Base-by-base conservation (phyloP, 192 early-diverging fungal genomes). In the Geranomyces variabilis region DNA sequence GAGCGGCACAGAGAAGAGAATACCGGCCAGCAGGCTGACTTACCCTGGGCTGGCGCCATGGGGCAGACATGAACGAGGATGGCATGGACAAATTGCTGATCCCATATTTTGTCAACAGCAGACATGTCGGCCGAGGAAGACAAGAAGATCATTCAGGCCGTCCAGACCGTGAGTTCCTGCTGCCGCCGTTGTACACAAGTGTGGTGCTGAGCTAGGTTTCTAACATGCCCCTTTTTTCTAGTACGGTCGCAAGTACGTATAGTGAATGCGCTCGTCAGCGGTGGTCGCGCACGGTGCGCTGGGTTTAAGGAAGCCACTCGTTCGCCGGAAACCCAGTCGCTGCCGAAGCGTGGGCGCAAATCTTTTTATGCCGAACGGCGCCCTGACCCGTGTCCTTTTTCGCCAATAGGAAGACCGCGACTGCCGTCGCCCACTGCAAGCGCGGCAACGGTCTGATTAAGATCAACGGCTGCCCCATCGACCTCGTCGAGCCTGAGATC, bases 381-480 rank as follows among this genome's bases (percentile, higher is more conserved):
- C 5, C 22, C 22, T 31, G 34, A 15, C 74, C 62, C 28, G 6
- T 0, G 53, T 26, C n/a, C 66, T 31, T 26, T 63, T 47, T 30
- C 15, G n/a, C 21, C 26, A 48, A 67, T 44, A 59, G 83, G 93
- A 99, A 99, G 91, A 99, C 95, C 85, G 97, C 97, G 82, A 97
- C 95, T 58, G 97, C 97, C 77, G 97, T 99, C 73, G 97, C 97
- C 76, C 90, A 95, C 86, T 94, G 93, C 92, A 99, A 98, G 91
- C 90, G 90, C 87, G 97, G 97, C 60, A 88, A 87, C 80, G 97
- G 97, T 81, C 89, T 97, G 78, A 92, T 99, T 85, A 94, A 95
- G 87, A 82, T 99, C 82, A 99, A 99, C 83, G 97, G 97, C 66
- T 92, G 91, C 58, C 97, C 97, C 74, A 81, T 99, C 63, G 93